A percentile compares a stretch with the other conserved stretches of the same genome.
These are phyloP conservation scores for Apiotrichum brassicae DNA, from an alignment of 1,284 basidiomycete species.

Conservation along the genomic window DNA sequence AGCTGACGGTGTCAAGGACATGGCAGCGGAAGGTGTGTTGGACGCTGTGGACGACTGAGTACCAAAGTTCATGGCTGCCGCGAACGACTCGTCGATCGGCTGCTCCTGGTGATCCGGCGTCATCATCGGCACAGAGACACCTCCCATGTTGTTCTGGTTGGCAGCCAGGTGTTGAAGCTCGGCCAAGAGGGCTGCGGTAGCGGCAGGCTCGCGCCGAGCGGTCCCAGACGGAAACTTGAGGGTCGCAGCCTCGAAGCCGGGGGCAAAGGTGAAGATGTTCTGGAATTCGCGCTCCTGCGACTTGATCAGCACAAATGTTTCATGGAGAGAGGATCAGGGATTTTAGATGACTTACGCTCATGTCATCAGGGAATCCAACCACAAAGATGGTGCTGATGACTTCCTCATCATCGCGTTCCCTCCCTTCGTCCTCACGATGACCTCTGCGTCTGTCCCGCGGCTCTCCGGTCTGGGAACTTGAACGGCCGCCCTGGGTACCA, in stretches of 20 bases:
- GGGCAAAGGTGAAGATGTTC: slow-evolving; percentile 97
- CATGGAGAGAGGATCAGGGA: not conserved
- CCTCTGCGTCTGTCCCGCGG: slow-evolving; percentile 17
- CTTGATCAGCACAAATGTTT: not conserved
- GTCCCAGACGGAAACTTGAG: slow-evolving; percentile 73
- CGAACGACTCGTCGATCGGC: slow-evolving; percentile 36
- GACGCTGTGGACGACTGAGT: slow-evolving; percentile 35
- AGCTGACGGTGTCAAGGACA: slow-evolving; percentile 52
- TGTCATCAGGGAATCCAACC: slow-evolving; percentile 97
- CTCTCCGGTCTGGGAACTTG: slow-evolving; percentile 16
- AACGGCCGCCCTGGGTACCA: slow-evolving; percentile 8
- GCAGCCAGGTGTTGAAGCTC: slow-evolving; percentile 38
- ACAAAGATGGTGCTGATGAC: slow-evolving; percentile 98
- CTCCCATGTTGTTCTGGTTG: slow-evolving; percentile 18
- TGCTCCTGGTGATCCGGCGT: slow-evolving; percentile 13
- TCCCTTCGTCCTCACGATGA: slow-evolving; percentile 24
- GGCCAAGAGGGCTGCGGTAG: slow-evolving; percentile 29
- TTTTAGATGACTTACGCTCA: slow-evolving; percentile 68
- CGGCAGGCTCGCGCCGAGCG: slow-evolving; percentile 22
- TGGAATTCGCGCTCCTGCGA: slow-evolving; percentile 91
- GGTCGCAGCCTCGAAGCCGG: slow-evolving; percentile 94
- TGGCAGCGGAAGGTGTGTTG: slow-evolving; percentile 42
- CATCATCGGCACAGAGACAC: slow-evolving; percentile 2
- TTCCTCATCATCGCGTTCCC: slow-evolving; percentile 54
- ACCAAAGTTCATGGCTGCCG: slow-evolving; percentile 29